These are phyloP conservation scores for Nelumbo lutea DNA, from an alignment of 164 flowering plant genomes.

Conservation along the genomic window DNA sequence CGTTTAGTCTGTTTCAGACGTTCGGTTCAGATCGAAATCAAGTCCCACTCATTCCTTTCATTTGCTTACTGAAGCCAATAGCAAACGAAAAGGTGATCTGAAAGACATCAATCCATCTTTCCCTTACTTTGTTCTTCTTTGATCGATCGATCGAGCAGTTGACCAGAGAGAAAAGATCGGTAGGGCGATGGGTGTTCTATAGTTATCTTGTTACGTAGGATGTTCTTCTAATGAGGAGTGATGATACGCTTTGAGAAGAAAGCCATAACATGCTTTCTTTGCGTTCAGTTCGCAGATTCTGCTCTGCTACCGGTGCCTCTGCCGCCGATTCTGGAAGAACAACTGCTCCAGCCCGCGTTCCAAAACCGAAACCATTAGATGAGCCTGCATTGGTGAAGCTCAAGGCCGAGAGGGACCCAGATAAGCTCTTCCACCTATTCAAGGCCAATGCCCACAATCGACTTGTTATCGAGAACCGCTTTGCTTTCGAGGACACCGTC, in stretches of 20 bases:
- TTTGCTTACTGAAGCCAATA: too few relatives aligned
- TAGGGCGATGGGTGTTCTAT: too few relatives aligned
- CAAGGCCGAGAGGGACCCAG: slow-evolving; percentile 70
- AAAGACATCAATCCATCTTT: too few relatives aligned
- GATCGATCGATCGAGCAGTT: too few relatives aligned
- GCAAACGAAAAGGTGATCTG: too few relatives aligned
- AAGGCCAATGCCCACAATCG: slow-evolving; percentile 55
- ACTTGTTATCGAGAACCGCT: slow-evolving; percentile 57
- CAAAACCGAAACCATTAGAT: slow-evolving; percentile 22
- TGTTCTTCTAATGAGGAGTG: neutral
- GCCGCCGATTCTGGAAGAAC: slow-evolving; percentile 3
- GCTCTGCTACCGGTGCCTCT: slow-evolving; percentile 17
- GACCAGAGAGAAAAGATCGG: too few relatives aligned
- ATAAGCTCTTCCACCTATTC: slow-evolving; percentile 53
- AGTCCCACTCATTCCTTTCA: too few relatives aligned
- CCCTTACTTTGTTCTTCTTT: too few relatives aligned
- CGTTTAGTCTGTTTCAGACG: too few relatives aligned
- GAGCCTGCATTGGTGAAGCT: slow-evolving; percentile 59
- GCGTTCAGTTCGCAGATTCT: slow-evolving; percentile 47
- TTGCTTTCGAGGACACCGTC: slow-evolving; percentile 67
- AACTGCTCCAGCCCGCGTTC: slow-evolving; percentile 1
- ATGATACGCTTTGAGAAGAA: slow-evolving; percentile 10
- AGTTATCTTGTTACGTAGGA: too few relatives aligned
- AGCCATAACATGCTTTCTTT: slow-evolving; percentile 48
- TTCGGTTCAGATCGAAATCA: too few relatives aligned